phyloP scores from a whole-genome alignment of 2,329 filamentous ascomycete species.

The Neonectria coccinea region DNA sequence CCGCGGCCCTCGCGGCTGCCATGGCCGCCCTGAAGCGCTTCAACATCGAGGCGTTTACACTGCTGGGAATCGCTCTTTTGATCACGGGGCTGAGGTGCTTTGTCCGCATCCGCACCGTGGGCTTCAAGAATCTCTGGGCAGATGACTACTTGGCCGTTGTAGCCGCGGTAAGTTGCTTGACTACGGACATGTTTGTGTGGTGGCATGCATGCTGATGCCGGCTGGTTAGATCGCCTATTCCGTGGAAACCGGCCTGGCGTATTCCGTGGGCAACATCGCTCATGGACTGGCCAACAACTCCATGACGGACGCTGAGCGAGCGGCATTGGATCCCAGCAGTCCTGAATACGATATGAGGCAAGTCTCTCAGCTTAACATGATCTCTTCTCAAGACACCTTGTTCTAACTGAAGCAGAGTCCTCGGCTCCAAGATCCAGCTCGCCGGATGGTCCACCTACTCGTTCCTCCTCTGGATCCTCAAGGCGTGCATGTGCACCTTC shows the following conservation, averaged over 20 bases:
- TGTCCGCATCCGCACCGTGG: conserved; percentile 61
- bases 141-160: conserved; percentile 72
- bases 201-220: background rate
- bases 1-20: conserved; percentile 40
- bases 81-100: conserved; percentile 64
- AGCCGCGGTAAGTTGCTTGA: conserved; percentile 55
- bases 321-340: conserved; percentile 55
- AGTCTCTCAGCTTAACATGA: conserved; percentile 2
- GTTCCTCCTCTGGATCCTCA: conserved; percentile 65
- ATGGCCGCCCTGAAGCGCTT: conserved; percentile 43
- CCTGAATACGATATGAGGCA: conserved; percentile 58
- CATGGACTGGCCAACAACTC: conserved; percentile 67
- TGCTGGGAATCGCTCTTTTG: conserved; percentile 62
- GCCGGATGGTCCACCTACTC: conserved; percentile 68
- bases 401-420: conserved; percentile 51
- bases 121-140: conserved; percentile 61
- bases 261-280: conserved; percentile 61
- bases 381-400: rapidly evolving
- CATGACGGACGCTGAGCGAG: conserved; percentile 65
- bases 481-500: conserved; percentile 67
- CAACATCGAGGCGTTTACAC: conserved; percentile 53
- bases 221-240: conserved; percentile 60
- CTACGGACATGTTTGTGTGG: background rate
- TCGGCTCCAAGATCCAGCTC: conserved; percentile 68
- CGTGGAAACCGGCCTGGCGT: conserved; percentile 63